Evolutionary conservation across 768 basidiomycete species (phyloP).

Genomic region (Asterophora lycoperdoides): DNA sequence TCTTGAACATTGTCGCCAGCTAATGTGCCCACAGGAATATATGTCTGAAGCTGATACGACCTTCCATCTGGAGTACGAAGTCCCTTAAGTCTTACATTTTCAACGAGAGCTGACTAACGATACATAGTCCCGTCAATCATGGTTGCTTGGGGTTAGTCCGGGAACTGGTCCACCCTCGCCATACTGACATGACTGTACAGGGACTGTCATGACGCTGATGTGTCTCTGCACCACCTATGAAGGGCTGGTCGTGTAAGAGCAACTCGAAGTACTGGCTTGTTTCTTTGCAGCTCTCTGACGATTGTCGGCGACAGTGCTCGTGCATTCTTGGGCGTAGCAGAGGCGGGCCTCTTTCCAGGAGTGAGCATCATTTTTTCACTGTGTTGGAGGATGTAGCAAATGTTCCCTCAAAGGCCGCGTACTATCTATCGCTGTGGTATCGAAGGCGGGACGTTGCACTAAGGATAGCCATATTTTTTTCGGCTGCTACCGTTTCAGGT

Average conservation of each 20-base stretch:
- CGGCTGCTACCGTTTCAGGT: slow-evolving; percentile 54
- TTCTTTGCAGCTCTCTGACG: too few relatives aligned
- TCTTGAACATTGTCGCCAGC: background rate
- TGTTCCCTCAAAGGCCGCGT: slow-evolving; percentile 27
- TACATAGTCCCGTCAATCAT: slow-evolving; percentile 27
- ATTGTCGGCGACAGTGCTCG: slow-evolving; percentile 25
- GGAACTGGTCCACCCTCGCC: too few relatives aligned
- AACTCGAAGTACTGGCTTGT: background rate
- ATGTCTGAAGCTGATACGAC: slow-evolving; percentile 27
- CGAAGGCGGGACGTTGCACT: slow-evolving; percentile 51
- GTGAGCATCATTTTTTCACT: slow-evolving; percentile 15
- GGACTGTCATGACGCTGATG: slow-evolving; percentile 30
- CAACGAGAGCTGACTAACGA: background rate
- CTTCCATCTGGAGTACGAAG: slow-evolving; percentile 7
- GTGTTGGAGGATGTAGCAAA: background rate
- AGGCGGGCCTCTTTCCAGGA: slow-evolving; percentile 37
- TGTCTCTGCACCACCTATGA: slow-evolving; percentile 29
- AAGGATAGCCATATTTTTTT: slow-evolving; percentile 62
- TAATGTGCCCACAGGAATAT: slow-evolving; percentile 22
- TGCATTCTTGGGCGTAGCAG: slow-evolving; percentile 36
- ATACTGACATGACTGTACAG: slow-evolving; percentile 4
- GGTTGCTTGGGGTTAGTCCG: slow-evolving; percentile 27
- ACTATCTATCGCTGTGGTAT: slow-evolving; percentile 58
- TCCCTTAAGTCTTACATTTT: background rate
- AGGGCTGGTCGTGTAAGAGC: slow-evolving; percentile 24